Evolutionary conservation across 176 grass and related monocot species (phyloP).

Genomic region (Triticum aestivum): IWGSC_CS_RefSeq_v2.1 NC_057807.1:292203836-292204335

Average conservation of each 20-base stretch:
- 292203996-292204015: conserved; percentile 62
- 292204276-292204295: conserved; percentile 43
- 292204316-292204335: conserved; percentile 53
- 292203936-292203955: conserved; percentile 47
- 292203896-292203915: conserved; percentile 65
- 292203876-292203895: background rate
- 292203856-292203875: background rate
- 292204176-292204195: conserved; percentile 50
- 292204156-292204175: conserved; percentile 52
- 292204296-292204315: conserved; percentile 51
- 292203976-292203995: conserved; percentile 38
- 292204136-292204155: conserved; percentile 58
- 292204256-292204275: conserved; percentile 52
- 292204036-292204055: conserved; percentile 14
- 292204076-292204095: conserved; percentile 60
- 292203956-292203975: conserved; percentile 45
- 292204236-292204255: background rate
- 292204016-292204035: conserved; percentile 11
- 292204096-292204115: conserved; percentile 37
- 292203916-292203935: conserved; percentile 41
- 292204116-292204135: conserved; percentile 42
- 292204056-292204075: background rate
- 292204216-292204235: background rate
- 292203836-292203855: background rate
- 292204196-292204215: background rate